Conservation (phyloP, 352 stramenopile genomes). For the Phytophthora fragariae region DNA sequence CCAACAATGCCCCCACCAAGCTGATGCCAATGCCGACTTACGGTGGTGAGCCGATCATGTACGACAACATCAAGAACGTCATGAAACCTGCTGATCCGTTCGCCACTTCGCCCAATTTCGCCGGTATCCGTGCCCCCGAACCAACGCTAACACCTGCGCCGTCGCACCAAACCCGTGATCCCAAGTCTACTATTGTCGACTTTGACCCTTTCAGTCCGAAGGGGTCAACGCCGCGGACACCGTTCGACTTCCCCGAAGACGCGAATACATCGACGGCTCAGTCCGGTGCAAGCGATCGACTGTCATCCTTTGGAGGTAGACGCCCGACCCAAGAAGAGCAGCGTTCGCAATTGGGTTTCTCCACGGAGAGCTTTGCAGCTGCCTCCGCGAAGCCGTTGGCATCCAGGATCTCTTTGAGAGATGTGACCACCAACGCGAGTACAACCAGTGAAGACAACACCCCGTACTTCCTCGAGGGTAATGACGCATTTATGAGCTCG, state of each 20-base stretch:
- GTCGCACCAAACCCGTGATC: slow-evolving; percentile 38
- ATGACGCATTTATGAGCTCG: slow-evolving; percentile 66
- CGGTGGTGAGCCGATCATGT: slow-evolving; percentile 56
- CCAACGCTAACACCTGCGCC: slow-evolving; percentile 36
- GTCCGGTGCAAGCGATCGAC: slow-evolving; percentile 46
- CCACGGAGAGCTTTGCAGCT: slow-evolving; percentile 54
- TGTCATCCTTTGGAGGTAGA: slow-evolving; percentile 47
- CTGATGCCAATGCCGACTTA: slow-evolving; percentile 48
- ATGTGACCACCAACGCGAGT: slow-evolving; percentile 27
- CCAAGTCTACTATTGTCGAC: slow-evolving; percentile 63
- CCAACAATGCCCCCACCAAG: slow-evolving; percentile 19
- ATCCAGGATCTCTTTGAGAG: slow-evolving; percentile 57
- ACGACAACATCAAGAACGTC: slow-evolving; percentile 74
- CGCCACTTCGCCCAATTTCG: slow-evolving; percentile 38
- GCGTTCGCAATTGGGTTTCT: slow-evolving; percentile 64
- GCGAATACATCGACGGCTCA: slow-evolving; percentile 10
- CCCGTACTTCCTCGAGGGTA: slow-evolving; percentile 70
- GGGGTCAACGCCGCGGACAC: slow-evolving; percentile 55
- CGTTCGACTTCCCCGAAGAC: slow-evolving; percentile 52
- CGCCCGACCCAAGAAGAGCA: slow-evolving; percentile 74
- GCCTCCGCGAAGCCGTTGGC: slow-evolving; percentile 22
- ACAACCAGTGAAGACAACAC: slow-evolving; percentile 47
- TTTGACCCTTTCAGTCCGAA: slow-evolving; percentile 81
- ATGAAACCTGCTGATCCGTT: slow-evolving; percentile 63
- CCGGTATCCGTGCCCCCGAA: slow-evolving; percentile 35